Evolutionary conservation across 352 stramenopile species (phyloP).

Genomic region (Globisporangium acanthophoron): DNA sequence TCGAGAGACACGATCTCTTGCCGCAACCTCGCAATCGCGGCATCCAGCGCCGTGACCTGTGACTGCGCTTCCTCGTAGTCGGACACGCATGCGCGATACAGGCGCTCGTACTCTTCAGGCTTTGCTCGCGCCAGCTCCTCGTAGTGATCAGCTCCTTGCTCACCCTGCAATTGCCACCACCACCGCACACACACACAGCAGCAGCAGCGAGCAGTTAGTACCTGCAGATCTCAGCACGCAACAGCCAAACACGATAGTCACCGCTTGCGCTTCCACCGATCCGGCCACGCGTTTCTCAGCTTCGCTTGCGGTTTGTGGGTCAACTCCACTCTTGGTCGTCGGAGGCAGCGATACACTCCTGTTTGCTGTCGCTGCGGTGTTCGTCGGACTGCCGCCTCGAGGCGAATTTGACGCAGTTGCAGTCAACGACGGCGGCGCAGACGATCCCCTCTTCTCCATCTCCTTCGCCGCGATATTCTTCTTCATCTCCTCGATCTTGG

Average conservation of each 20-base stretch:
- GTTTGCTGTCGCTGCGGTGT: neutral
- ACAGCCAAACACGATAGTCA: neutral
- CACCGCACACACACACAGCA: neutral
- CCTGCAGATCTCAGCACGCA: neutral
- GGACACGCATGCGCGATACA: slow-evolving; percentile 2
- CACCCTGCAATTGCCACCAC: neutral
- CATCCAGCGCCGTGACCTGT: slow-evolving; percentile 7
- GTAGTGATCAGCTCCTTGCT: neutral
- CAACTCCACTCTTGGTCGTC: neutral
- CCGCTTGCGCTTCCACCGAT: neutral
- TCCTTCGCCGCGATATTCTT: slow-evolving; percentile 25
- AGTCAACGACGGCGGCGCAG: neutral
- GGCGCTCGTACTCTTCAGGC: slow-evolving; percentile 6
- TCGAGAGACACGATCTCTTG: slow-evolving; percentile 11
- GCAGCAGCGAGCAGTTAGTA: neutral
- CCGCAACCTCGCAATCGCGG: slow-evolving; percentile 5
- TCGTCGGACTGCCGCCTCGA: neutral
- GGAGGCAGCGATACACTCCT: neutral
- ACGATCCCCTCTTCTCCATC: slow-evolving; percentile 10
- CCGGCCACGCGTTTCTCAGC: neutral
- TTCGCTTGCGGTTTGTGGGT: neutral
- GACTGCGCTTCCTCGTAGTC: slow-evolving; percentile 9
- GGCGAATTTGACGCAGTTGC: neutral
- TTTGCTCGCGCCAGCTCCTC: neutral
- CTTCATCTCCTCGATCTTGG: slow-evolving; percentile 24